Percentiles rank a stretch among this genome's conserved stretches.
phyloP scores from a whole-genome alignment of 2,329 filamentous ascomycete species.

The Fusarium sp. region DNA sequence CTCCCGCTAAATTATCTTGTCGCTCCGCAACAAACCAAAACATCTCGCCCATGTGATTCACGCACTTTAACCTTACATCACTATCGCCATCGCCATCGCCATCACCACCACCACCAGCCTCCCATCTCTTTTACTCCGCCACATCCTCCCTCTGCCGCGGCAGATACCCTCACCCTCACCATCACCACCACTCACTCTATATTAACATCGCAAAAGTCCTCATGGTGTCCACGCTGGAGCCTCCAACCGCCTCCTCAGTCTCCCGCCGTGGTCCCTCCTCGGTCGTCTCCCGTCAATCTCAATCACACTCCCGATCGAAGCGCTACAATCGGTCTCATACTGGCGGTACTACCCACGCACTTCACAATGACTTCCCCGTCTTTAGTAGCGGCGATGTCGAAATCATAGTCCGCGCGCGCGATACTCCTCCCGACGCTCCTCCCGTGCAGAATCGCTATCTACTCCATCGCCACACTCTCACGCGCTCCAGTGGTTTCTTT shows the following conservation, averaged over 20 bases:
- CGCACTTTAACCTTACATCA: conserved; percentile 16
- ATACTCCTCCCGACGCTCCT: conserved; percentile 34
- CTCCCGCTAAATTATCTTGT: conserved; percentile 24
- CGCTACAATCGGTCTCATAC: conserved; percentile 87
- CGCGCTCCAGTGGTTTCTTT: conserved; percentile 94
- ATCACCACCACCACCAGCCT: conserved; percentile 37
- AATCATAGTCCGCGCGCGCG: conserved; percentile 79
- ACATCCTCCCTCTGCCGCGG: conserved; percentile 24
- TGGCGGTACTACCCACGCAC: conserved; percentile 76
- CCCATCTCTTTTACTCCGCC: conserved; percentile 34
- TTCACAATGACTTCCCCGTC: conserved; percentile 92
- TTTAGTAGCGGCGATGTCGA: conserved; percentile 97
- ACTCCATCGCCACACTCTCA: conserved; percentile 87
- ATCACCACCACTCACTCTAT: conserved; percentile 6
- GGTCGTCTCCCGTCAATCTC: conserved; percentile 74
- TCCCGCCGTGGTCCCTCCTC: conserved; percentile 69
- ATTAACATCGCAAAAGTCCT: conserved; percentile 45
- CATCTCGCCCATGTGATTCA: conserved; percentile 48
- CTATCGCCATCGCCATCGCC: neutral
- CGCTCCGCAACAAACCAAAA: conserved; percentile 44
- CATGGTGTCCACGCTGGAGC: conserved; percentile 77
- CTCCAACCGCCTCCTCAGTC: conserved; percentile 62
- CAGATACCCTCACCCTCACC: neutral
- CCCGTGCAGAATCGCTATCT: conserved; percentile 82
- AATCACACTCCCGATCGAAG: conserved; percentile 71